Evolutionary conservation across 495 filamentous ascomycete species (phyloP).

Genomic region (Penicillium roqueforti): DNA sequence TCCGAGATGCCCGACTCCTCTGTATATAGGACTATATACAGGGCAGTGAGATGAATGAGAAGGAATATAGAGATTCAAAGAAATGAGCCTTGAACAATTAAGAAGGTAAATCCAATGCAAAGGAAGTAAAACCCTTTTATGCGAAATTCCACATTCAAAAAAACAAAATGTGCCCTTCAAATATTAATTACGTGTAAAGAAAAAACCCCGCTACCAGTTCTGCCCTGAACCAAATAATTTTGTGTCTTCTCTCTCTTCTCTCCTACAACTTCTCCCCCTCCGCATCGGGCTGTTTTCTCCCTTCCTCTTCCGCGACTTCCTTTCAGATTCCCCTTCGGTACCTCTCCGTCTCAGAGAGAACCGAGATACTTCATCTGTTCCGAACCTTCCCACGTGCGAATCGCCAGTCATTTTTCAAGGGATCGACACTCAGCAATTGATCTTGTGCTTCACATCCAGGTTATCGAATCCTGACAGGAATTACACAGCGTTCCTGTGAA

Average conservation of each 20-base stretch:
- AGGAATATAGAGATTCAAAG: neutral
- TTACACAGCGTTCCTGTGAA: constrained; percentile 7
- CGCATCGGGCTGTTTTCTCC: constrained; percentile 16
- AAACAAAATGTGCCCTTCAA: neutral
- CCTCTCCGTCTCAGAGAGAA: constrained; percentile 15
- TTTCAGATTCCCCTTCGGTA: constrained; percentile 17
- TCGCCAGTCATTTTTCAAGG: constrained; percentile 11
- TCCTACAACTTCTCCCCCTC: constrained; percentile 15
- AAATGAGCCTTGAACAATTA: neutral
- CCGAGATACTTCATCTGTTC: neutral
- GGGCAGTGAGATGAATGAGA: no score
- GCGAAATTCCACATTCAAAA: constrained; percentile 21
- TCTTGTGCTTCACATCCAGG: neutral
- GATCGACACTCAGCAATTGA: neutral
- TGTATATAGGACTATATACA: no score
- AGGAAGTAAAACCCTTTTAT: neutral
- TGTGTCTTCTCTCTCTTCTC: constrained; percentile 20
- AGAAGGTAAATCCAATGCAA: neutral
- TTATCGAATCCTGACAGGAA: neutral
- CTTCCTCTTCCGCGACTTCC: constrained; percentile 20
- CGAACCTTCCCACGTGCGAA: constrained; percentile 19
- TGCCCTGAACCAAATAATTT: constrained; percentile 18
- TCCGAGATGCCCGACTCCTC: neutral
- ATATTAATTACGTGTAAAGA: constrained; percentile 14
- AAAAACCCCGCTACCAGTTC: constrained; percentile 25